Conservation (phyloP, 1,139 yeast species). For the Blastobotrys proliferans region DNA sequence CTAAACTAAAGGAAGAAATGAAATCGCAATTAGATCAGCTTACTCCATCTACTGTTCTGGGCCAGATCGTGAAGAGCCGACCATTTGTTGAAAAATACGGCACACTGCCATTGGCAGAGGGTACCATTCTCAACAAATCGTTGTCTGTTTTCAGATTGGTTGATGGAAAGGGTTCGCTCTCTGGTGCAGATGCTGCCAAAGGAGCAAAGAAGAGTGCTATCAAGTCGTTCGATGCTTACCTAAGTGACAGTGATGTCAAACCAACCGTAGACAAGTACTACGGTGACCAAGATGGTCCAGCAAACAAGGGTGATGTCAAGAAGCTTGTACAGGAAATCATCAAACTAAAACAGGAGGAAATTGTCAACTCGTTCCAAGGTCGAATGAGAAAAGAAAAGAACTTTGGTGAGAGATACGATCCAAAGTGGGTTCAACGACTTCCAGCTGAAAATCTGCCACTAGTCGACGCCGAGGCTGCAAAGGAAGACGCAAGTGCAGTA, state of each 20-base stretch:
- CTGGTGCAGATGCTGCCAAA: constrained; percentile 12
- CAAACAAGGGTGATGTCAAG: constrained; percentile 42
- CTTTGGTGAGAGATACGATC: constrained; percentile 43
- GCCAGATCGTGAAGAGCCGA: constrained; percentile 36
- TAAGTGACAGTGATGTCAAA: constrained; percentile 5
- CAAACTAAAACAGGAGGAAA: constrained; percentile 46
- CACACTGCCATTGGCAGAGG: constrained; percentile 24
- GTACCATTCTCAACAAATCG: constrained; percentile 22
- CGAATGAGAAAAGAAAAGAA: constrained; percentile 27
- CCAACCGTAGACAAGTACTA: constrained; percentile 14
- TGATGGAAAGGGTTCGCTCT: constrained; percentile 27
- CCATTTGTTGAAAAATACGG: constrained; percentile 32
- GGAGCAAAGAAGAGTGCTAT: constrained; percentile 11
- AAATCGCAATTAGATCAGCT: constrained; percentile 28
- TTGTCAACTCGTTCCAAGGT: constrained; percentile 39
- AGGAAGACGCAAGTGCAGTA: constrained; percentile 45
- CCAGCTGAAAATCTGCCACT: constrained; percentile 43
- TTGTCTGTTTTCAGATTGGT: constrained; percentile 27
- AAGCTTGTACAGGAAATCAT: constrained; percentile 54
- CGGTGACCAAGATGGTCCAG: constrained; percentile 13
- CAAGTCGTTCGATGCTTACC: constrained; percentile 10
- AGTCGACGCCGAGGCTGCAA: constrained; percentile 52
- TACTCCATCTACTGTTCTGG: constrained; percentile 41
- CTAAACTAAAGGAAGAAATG: constrained; percentile 35
- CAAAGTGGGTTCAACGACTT: constrained; percentile 56